Conservation (phyloP, 441 rosid genomes). For the Flueggea neowawraea region DNA sequence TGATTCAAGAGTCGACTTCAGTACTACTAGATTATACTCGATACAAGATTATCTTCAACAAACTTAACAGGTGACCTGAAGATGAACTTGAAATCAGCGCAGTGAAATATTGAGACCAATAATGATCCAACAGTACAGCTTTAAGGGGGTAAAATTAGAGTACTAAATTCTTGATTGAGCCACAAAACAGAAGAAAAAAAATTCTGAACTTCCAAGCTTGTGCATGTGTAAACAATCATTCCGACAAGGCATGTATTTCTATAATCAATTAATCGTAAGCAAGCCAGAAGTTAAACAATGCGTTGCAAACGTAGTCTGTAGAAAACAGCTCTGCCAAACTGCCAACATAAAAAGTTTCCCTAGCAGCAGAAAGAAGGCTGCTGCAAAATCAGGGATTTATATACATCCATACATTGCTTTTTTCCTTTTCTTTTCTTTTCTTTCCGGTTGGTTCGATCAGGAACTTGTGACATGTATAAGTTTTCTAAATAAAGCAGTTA, state of each 20-base stretch:
- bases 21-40: too few relatives aligned
- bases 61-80: too few relatives aligned
- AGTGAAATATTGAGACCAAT: too few relatives aligned
- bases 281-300: slow-evolving; percentile 1
- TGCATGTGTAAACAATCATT: not conserved
- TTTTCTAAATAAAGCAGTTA: slow-evolving; percentile 1
- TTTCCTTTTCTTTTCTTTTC: not conserved
- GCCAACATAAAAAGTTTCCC: slow-evolving; percentile 5
- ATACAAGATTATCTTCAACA: too few relatives aligned
- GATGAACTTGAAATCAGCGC: too few relatives aligned
- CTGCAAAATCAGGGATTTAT: slow-evolving; percentile 16
- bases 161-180: too few relatives aligned
- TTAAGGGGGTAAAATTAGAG: too few relatives aligned
- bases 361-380: slow-evolving; percentile 7
- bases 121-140: too few relatives aligned
- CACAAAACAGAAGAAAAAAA: too few relatives aligned
- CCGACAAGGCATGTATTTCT: not conserved
- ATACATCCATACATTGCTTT: slow-evolving; percentile 14
- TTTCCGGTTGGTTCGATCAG: not conserved
- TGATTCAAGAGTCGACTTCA: too few relatives aligned
- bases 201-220: too few relatives aligned
- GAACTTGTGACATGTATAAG: not conserved
- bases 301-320: not conserved
- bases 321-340: slow-evolving; percentile 3
- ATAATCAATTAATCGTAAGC: not conserved